These are phyloP conservation scores for Colletotrichum siamense DNA, from an alignment of 2,329 filamentous ascomycete species.

Conservation along the genomic window DNA sequence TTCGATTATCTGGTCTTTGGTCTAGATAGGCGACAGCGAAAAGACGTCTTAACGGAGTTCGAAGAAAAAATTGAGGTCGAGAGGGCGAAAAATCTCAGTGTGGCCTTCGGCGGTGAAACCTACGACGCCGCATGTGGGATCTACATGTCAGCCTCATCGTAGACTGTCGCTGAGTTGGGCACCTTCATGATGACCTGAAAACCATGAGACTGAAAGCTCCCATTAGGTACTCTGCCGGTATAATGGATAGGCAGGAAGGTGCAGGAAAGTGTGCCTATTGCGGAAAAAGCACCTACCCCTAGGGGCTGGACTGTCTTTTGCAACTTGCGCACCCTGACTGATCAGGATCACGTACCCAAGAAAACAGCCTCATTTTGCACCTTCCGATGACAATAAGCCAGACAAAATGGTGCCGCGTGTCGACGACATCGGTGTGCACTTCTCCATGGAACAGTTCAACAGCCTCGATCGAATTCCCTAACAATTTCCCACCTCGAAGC, in stretches of 20 bases:
- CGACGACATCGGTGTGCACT: not conserved
- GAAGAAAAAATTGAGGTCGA: not conserved
- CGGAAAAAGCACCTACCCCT: not conserved
- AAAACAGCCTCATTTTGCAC: not conserved
- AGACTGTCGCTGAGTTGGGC: accelerated
- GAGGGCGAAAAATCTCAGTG: not conserved
- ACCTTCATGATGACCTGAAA: not conserved
- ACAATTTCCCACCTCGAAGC: not conserved
- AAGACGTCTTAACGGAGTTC: not conserved
- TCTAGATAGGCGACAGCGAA: not conserved
- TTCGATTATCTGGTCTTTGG: not conserved
- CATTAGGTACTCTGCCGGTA: not conserved
- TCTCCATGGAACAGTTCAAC: not conserved
- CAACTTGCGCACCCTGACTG: not conserved
- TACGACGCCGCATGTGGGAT: not conserved
- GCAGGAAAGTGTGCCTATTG: not conserved
- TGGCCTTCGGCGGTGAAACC: not conserved
- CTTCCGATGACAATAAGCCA: not conserved
- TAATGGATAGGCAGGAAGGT: not conserved
- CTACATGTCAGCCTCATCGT: not conserved
- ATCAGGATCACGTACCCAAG: not conserved
- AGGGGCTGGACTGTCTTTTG: not conserved
- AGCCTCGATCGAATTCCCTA: not conserved
- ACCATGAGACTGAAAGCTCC: not conserved
- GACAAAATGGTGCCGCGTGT: not conserved